Evolutionary conservation across 805 yeast genomes (phyloP), one percentile per base, ranked within the genome.

Genomic region (Nakazawaea ernobii): DNA sequence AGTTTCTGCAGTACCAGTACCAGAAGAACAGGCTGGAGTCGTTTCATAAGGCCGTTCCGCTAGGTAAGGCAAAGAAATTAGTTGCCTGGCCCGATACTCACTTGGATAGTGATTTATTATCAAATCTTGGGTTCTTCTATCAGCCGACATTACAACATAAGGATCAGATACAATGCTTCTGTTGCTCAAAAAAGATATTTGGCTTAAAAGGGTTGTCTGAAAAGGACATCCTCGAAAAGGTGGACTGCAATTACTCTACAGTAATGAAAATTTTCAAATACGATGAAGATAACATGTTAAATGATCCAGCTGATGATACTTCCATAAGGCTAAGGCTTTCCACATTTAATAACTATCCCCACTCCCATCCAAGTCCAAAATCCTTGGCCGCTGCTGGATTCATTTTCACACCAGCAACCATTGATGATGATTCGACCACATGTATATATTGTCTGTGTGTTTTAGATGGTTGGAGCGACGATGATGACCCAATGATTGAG

Each of bases 391-490:
- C 70, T 29, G 78, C 80, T 32, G 95, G 95, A 1, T 84, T 86
- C 57, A 80, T 71, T 52, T 82, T 74, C 57, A 65, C 70, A 9
- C 85, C 88, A 1, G 52, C 59, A 27, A 63, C 68, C 2, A 57
- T 58, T n/a, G 60, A 61, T 13, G 80, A 74, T 45, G 85, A 82
- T 58, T 70, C 75, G 27, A 79, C 80, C 1, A 67, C 77, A 2
- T 86, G 95, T 59, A 68, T 77, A 53, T 79, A 78, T 57, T 86
- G 95, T 61, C 77, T 76, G 9, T 65, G 75, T 15, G 74, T 83
- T 0, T 63, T 78, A 13, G 85, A 84, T 45, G 90, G 89, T 2
- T 86, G 95, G 95, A 86, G 77, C 49, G 59, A 63, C 1, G 71
- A 67, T 2, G 94, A 87, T 61, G 79, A 75, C 49, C 92, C 91